Conservation (phyloP, 2,329 filamentous ascomycete species). For the Didymella pomorum region DNA sequence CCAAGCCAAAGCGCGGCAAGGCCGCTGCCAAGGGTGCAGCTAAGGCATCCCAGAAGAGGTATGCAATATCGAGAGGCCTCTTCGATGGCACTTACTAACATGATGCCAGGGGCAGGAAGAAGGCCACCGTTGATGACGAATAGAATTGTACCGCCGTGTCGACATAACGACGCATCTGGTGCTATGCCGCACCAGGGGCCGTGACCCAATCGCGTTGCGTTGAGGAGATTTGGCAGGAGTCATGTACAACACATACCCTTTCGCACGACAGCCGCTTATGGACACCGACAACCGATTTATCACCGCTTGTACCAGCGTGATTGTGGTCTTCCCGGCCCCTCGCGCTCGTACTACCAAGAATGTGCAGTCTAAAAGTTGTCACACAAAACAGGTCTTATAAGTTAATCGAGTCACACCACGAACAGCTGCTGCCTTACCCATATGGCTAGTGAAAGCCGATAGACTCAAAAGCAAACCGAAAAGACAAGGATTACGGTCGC, state of each 20-base stretch:
- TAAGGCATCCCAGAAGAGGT: conserved; percentile 45
- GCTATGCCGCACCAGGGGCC: background rate
- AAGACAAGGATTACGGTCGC: no score
- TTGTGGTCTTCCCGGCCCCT: no score
- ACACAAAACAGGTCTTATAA: no score
- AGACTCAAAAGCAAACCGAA: no score
- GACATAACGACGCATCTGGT: background rate
- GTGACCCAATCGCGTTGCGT: background rate
- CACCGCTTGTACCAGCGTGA: no score
- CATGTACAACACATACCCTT: conserved; percentile 21
- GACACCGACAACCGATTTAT: background rate
- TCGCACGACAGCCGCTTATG: background rate
- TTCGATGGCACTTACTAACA: conserved; percentile 18
- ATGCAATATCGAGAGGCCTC: background rate
- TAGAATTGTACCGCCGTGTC: conserved; percentile 7
- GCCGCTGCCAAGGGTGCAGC: conserved; percentile 24
- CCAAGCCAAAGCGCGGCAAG: conserved; percentile 37
- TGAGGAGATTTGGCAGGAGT: background rate
- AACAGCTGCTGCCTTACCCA: no score
- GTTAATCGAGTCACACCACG: no score
- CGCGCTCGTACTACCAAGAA: no score
- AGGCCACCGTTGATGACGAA: conserved; percentile 30
- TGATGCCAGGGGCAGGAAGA: conserved; percentile 33
- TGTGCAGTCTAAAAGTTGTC: no score
- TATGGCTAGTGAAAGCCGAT: no score